A percentile compares a stretch with the other conserved stretches of the same genome.
Evolutionary conservation across 2,329 filamentous ascomycete species (phyloP).

Genomic region (Arthroderma sp.): DNA sequence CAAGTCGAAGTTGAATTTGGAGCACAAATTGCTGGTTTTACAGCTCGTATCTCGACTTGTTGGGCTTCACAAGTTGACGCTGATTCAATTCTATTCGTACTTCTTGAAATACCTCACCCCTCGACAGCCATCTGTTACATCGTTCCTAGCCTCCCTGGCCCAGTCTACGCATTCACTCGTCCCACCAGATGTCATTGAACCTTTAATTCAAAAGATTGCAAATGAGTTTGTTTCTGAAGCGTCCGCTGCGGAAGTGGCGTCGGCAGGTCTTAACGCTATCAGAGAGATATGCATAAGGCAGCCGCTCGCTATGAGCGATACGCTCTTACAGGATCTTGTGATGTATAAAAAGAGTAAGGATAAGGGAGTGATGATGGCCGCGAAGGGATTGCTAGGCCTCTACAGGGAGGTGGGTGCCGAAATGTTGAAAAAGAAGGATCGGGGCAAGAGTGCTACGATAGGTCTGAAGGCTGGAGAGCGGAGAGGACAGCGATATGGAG

Average conservation of each 20-base stretch:
- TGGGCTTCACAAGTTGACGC: slow-evolving; percentile 79
- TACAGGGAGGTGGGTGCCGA: slow-evolving; percentile 87
- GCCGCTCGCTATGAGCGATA: slow-evolving; percentile 91
- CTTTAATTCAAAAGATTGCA: slow-evolving; percentile 84
- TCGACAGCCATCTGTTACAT: slow-evolving; percentile 78
- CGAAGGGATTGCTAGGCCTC: slow-evolving; percentile 76
- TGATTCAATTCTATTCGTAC: slow-evolving; percentile 88
- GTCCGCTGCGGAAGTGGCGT: slow-evolving; percentile 75
- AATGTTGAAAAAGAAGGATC: slow-evolving; percentile 75
- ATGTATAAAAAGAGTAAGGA: slow-evolving; percentile 96
- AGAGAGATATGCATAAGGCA: slow-evolving; percentile 87
- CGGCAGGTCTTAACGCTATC: slow-evolving; percentile 86
- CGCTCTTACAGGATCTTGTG: slow-evolving; percentile 86
- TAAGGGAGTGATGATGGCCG: slow-evolving; percentile 98
- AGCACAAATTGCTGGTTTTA: slow-evolving; percentile 78
- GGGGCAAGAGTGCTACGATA: slow-evolving; percentile 83
- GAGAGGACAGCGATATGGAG: slow-evolving; percentile 67
- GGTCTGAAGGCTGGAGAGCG: slow-evolving; percentile 62
- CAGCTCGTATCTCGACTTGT: slow-evolving; percentile 85
- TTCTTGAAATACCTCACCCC: slow-evolving; percentile 87
- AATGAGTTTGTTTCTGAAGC: slow-evolving; percentile 98
- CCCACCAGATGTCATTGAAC: slow-evolving; percentile 82
- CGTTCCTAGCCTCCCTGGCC: slow-evolving; percentile 81
- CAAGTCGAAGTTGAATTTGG: slow-evolving; percentile 71
- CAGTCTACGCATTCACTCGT: slow-evolving; percentile 86